Evolutionary conservation across 1,139 yeast species (phyloP).

Genomic region (Kodamaea anthophila): DNA sequence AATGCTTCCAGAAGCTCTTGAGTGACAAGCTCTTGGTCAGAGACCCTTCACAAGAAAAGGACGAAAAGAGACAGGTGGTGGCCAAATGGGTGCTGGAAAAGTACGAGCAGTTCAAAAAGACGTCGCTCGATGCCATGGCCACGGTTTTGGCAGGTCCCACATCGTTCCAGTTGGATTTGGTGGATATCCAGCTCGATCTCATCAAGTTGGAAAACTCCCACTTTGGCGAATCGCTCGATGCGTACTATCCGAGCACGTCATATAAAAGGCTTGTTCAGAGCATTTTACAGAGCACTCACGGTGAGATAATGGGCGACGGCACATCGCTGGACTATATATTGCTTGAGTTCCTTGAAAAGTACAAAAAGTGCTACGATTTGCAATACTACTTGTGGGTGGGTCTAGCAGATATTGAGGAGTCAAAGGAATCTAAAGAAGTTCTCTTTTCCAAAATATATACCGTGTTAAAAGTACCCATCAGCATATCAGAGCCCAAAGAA

Average conservation of each 20-base stretch:
- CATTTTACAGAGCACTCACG: conserved; percentile 37
- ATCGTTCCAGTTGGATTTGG: conserved; percentile 52
- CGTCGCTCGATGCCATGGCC: conserved; percentile 36
- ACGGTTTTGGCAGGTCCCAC: conserved; percentile 29
- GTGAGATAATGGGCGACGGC: conserved; percentile 37
- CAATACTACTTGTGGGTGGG: conserved; percentile 59
- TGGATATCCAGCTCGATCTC: conserved; percentile 60
- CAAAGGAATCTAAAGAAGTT: conserved; percentile 14
- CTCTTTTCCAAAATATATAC: conserved; percentile 37
- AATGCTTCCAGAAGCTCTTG: conserved; percentile 53
- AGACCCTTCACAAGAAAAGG: conserved; percentile 25
- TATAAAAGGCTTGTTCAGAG: conserved; percentile 44
- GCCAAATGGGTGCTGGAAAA: conserved; percentile 60
- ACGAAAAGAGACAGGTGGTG: conserved; percentile 42
- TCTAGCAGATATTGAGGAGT: conserved; percentile 14
- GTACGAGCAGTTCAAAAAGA: conserved; percentile 50
- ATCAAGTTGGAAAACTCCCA: conserved; percentile 53
- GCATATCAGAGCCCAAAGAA: conserved; percentile 26
- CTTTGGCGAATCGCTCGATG: conserved; percentile 45
- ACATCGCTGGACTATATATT: conserved; percentile 49
- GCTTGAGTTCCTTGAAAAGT: conserved; percentile 53
- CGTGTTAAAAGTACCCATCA: conserved; percentile 27
- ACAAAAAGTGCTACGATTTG: conserved; percentile 54
- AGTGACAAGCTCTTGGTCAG: conserved; percentile 40
- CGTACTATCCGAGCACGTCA: conserved; percentile 58